phyloP scores from a whole-genome alignment of 176 grass and related monocot species.

The Carex kokanica region DNA sequence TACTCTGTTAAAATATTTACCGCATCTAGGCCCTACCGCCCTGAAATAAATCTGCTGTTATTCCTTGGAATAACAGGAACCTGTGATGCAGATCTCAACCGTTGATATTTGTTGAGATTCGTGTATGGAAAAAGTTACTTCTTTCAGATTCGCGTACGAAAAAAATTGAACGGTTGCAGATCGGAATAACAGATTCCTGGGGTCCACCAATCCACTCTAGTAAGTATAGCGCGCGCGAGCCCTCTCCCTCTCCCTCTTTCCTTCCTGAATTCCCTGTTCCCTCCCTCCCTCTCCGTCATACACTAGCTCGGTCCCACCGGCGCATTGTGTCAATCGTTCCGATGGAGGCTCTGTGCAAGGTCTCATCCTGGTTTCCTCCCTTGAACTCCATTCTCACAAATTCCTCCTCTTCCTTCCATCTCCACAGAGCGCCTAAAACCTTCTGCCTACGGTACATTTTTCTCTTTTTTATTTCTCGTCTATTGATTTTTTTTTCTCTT shows the following conservation, averaged over 20 bases:
- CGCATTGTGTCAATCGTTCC: not conserved
- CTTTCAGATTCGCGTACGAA: too few relatives aligned
- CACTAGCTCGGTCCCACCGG: too few relatives aligned
- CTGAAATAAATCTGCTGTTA: too few relatives aligned
- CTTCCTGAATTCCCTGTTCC: not conserved
- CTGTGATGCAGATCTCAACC: too few relatives aligned
- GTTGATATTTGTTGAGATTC: too few relatives aligned
- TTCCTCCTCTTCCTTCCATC: constrained; percentile 17
- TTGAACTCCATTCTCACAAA: not conserved
- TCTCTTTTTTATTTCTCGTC: not conserved
- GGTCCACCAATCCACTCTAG: not conserved
- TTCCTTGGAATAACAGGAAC: too few relatives aligned
- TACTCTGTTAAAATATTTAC: too few relatives aligned
- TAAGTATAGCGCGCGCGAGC: not conserved
- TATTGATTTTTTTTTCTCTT: not conserved
- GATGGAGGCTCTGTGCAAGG: not conserved
- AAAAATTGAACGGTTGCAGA: too few relatives aligned
- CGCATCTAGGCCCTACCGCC: too few relatives aligned
- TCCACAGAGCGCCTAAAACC: not conserved
- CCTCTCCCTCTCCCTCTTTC: not conserved
- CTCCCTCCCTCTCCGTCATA: too few relatives aligned
- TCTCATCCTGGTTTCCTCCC: not conserved
- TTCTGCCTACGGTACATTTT: not conserved
- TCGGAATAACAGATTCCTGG: too few relatives aligned
- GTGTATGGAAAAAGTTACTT: too few relatives aligned